These are phyloP conservation scores for Crucihimalaya himalaica DNA, from an alignment of 345 rosid genomes.

Conservation along the genomic window DNA sequence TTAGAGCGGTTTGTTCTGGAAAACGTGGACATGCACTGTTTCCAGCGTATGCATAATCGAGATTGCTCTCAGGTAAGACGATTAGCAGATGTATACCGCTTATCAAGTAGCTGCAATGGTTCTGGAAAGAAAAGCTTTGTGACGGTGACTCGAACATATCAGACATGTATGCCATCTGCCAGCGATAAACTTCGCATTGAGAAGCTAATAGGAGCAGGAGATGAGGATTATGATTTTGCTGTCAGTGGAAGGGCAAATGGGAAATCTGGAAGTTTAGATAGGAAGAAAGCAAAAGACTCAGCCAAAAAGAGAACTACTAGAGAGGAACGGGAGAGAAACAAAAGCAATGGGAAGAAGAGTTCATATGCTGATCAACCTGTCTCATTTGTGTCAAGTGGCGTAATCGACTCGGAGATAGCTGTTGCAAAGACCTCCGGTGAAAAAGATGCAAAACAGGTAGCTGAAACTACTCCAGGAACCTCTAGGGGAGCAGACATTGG, in stretches of 20 bases:
- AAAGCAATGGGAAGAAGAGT: slow-evolving; percentile 46
- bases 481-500: slow-evolving; percentile 50
- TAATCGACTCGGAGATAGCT: slow-evolving; percentile 53
- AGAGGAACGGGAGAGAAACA: slow-evolving; percentile 46
- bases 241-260: slow-evolving; percentile 47
- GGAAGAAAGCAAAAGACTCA: slow-evolving; percentile 41
- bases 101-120: slow-evolving; percentile 63
- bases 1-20: slow-evolving; percentile 73
- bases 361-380: slow-evolving; percentile 71
- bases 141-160: slow-evolving; percentile 61
- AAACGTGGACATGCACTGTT: slow-evolving; percentile 61
- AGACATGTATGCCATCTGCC: slow-evolving; percentile 85
- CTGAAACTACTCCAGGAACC: slow-evolving; percentile 38
- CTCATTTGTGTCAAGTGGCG: slow-evolving; percentile 76
- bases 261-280: slow-evolving; percentile 44
- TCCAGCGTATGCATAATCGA: slow-evolving; percentile 80
- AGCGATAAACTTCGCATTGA: slow-evolving; percentile 72
- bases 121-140: slow-evolving; percentile 96
- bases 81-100: slow-evolving; percentile 72
- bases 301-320: slow-evolving; percentile 41
- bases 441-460: slow-evolving; percentile 39
- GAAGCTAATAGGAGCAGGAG: slow-evolving; percentile 76
- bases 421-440: slow-evolving; percentile 39
- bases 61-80: slow-evolving; percentile 92
- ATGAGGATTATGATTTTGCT: slow-evolving; percentile 61